Base-by-base conservation (phyloP, 1,284 basidiomycete species). In the Puccinia hordei region DNA sequence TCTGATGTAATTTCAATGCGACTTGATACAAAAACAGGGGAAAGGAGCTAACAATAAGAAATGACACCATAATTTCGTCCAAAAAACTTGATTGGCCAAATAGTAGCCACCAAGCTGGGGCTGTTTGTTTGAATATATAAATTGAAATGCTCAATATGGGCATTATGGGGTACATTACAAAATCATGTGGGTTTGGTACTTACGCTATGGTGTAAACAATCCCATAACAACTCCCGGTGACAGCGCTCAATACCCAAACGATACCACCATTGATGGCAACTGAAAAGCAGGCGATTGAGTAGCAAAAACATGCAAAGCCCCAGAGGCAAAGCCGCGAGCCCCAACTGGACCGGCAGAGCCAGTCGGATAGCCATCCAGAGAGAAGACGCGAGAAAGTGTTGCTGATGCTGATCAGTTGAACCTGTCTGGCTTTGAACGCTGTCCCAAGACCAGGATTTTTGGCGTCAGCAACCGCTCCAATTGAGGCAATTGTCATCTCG, bases 1-100 rank as follows among this genome's bases (percentile, higher is more conserved):
- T n/a, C n/a, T 15, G 17, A 63, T 41, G 22, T 19, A 30, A n/a
- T 22, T 19, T 19, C 4, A 22, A 38, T 38, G 3, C 2, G 30
- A 35, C 33, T 27, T 33, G 33, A 44, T 24, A 41, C 13, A 46
- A 8, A 33, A 49, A 22, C 10, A 27, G 15, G n/a, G n/a, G 24
- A 49, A 4, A 33, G 49, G 44, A 9, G 49, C 57, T 65, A 19
- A 76, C 73, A 76, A 46, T 76, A 76, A 63, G 73, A 76, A 51
- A 76, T 76, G 15, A 76, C 44, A 9, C 75, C 75, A 57, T 77
- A 77, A 41, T 77, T 77, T 57, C 75, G n/a, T 4, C 75, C 75
- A 69, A 77, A 77, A 41, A 33, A 63, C n/a, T 53, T 53, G 49
- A 77, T 66, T 30, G 75, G 75, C 75, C 75, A 77, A 13, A 69